Conservation (phyloP, 352 stramenopile species). For the Pythium sukuiense region DNA sequence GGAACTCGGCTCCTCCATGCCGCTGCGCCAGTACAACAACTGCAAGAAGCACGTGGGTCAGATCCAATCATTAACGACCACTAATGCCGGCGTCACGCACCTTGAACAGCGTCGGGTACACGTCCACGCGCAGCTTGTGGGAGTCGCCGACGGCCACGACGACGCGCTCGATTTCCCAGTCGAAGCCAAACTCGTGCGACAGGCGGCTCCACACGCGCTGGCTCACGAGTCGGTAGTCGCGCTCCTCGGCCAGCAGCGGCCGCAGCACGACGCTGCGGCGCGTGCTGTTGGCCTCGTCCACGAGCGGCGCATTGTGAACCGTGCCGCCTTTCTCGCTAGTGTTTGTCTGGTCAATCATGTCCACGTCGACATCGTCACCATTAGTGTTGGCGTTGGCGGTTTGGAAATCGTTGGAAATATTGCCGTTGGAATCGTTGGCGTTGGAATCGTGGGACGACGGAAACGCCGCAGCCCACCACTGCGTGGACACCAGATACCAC, state of each 20-base stretch:
- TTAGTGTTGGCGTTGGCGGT: not conserved
- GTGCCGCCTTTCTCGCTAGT: not conserved
- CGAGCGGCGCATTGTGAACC: constrained; percentile 46
- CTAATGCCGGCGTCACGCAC: constrained; percentile 14
- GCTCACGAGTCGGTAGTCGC: constrained; percentile 68
- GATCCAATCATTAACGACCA: not conserved
- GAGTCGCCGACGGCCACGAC: constrained; percentile 49
- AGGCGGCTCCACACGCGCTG: constrained; percentile 70
- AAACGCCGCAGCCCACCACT: constrained; percentile 58
- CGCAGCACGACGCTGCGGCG: constrained; percentile 52
- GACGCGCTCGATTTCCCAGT: constrained; percentile 69
- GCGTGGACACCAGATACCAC: constrained; percentile 58
- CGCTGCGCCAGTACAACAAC: constrained; percentile 43
- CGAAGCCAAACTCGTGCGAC: constrained; percentile 56
- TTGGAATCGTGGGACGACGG: constrained; percentile 13
- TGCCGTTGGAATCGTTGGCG: constrained; percentile 34
- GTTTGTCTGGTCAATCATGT: not conserved
- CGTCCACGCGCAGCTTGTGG: constrained; percentile 52
- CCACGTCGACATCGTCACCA: constrained; percentile 19
- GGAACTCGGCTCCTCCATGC: constrained; percentile 30
- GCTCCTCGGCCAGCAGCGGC: constrained; percentile 61
- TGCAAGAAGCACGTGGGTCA: constrained; percentile 14
- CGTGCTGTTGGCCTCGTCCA: constrained; percentile 53
- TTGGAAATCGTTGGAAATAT: constrained; percentile 32
- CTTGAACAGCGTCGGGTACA: constrained; percentile 76